A percentile compares a stretch with the other conserved stretches of the same genome.
Evolutionary conservation across 352 stramenopile species (phyloP).

Genomic region (Blastocystis sp.): DNA sequence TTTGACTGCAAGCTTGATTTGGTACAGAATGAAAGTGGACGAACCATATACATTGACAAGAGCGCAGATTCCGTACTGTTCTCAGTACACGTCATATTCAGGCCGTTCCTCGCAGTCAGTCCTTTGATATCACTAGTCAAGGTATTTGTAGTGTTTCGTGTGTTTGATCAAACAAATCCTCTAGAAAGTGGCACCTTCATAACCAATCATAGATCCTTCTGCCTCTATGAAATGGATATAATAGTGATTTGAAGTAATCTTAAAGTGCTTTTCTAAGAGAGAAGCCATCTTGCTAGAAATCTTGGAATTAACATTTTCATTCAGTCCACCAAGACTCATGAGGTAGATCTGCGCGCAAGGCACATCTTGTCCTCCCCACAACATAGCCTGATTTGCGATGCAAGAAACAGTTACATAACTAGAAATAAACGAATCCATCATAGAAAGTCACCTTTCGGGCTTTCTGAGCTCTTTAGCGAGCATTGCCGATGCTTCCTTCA

Average conservation of each 20-base stretch:
- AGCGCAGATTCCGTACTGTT: not conserved
- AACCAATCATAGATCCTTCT: conserved; percentile 59
- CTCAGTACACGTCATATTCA: not conserved
- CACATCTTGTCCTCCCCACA: conserved; percentile 46
- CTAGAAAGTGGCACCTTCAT: conserved; percentile 61
- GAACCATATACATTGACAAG: not conserved
- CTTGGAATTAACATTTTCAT: conserved; percentile 18
- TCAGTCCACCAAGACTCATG: conserved; percentile 56
- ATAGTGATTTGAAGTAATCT: conserved; percentile 50
- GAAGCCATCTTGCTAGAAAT: conserved; percentile 33
- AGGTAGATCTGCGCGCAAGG: conserved; percentile 54
- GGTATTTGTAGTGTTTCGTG: not conserved
- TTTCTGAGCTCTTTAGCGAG: conserved; percentile 40
- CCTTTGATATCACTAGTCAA: not conserved
- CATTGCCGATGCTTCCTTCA: conserved; percentile 36
- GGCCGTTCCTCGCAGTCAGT: not conserved
- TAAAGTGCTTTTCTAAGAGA: conserved; percentile 32
- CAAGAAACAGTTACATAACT: conserved; percentile 48
- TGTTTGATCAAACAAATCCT: not conserved
- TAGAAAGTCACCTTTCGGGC: not conserved
- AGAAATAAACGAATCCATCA: not conserved
- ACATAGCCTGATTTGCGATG: conserved; percentile 26
- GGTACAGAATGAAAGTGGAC: not conserved
- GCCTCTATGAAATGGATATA: conserved; percentile 57
- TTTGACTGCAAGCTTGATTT: not conserved